phyloP scores from a whole-genome alignment of 768 basidiomycete species.

The Lyophyllum shimeji region DNA sequence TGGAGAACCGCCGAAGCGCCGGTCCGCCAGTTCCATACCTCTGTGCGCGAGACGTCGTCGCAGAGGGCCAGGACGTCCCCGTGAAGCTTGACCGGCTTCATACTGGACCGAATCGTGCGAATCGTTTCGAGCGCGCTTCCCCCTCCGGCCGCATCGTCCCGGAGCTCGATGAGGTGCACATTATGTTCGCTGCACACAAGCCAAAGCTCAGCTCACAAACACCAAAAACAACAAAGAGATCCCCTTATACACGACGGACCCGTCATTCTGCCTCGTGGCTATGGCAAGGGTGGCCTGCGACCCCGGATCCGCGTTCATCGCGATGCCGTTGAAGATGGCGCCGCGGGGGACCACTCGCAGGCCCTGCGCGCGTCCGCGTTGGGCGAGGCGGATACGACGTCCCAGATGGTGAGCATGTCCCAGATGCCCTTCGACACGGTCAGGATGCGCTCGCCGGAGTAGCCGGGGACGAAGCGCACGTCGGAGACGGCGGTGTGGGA shows the following conservation, averaged over 20 bases:
- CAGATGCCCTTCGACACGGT: constrained; percentile 61
- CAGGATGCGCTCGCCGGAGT: constrained; percentile 42
- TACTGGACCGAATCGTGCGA: constrained; percentile 35
- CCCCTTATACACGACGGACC: constrained; percentile 35
- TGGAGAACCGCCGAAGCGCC: constrained; percentile 43
- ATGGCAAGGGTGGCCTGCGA: constrained; percentile 52
- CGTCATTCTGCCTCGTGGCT: constrained; percentile 38
- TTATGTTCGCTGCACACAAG: constrained; percentile 25
- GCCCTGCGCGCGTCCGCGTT: constrained; percentile 27
- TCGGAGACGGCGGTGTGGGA: constrained; percentile 48
- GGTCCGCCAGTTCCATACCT: constrained; percentile 56
- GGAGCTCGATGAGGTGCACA: constrained; percentile 33
- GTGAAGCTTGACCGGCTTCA: constrained; percentile 46
- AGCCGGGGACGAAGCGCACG: constrained; percentile 52
- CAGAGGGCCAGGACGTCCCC: constrained; percentile 56
- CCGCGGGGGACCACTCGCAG: constrained; percentile 57
- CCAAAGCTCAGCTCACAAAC: constrained; percentile 18
- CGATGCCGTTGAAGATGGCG: constrained; percentile 51
- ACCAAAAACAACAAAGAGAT: too few relatives aligned
- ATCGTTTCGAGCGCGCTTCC: constrained; percentile 28
- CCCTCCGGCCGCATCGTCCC: constrained; percentile 1
- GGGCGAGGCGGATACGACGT: constrained; percentile 25
- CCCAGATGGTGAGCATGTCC: constrained; percentile 58
- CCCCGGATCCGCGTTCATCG: constrained; percentile 44
- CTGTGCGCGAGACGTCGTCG: constrained; percentile 49